These are phyloP conservation scores for Clarireedia homoeocarpa DNA, from an alignment of 2,329 filamentous ascomycete species.

Conservation along the genomic window DNA sequence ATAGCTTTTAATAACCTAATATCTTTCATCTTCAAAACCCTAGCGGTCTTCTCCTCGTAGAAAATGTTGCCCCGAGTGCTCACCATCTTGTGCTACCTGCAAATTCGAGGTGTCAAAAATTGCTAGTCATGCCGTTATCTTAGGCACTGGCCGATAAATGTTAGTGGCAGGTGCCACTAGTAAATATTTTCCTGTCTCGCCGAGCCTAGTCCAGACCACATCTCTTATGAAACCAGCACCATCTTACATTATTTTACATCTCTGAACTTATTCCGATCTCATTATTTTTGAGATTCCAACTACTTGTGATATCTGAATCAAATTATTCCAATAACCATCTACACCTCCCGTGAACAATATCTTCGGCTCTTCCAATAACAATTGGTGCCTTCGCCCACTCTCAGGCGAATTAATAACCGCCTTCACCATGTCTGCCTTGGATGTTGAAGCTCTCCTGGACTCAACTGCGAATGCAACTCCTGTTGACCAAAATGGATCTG, in stretches of 20 bases:
- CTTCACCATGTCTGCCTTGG: constrained; percentile 56
- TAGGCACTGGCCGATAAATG: background rate
- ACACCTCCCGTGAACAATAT: background rate
- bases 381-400: background rate
- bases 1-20: constrained; percentile 17
- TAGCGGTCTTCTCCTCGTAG: too few species aligned
- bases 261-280: background rate
- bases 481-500: constrained; percentile 33
- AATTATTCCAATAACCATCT: background rate
- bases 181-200: background rate
- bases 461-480: constrained; percentile 61
- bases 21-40: constrained; percentile 5
- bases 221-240: background rate
- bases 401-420: background rate
- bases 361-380: background rate
- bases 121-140: too few species aligned
- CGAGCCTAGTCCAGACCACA: background rate
- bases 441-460: constrained; percentile 88
- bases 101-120: too few species aligned
- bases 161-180: constrained; percentile 6
- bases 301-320: background rate
- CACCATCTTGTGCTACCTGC: background rate
- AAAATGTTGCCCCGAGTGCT: background rate
- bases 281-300: background rate
- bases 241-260: background rate